Base-by-base conservation (phyloP, 345 rosid species). In the Noccaea caerulescens region DNA sequence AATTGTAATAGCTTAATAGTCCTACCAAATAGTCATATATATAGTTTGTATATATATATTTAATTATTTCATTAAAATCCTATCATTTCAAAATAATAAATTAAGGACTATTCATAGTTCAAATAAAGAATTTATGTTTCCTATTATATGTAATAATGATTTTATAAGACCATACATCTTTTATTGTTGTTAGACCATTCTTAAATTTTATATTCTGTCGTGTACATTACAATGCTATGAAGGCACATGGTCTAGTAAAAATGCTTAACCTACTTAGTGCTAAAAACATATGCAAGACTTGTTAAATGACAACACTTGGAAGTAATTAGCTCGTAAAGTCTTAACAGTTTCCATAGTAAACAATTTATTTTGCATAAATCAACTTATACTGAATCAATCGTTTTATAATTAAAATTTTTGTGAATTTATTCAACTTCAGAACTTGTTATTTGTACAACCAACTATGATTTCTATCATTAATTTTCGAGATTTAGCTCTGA, bases 61-160 rank as follows among this genome's bases (percentile, higher is more conserved):
- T 44, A 63, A 55, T 10, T 10, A 44, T 55, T 3, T 27, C 41
- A 7, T 12, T 20, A 23, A 62, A 33, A 43, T 33, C 1, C 10
- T 49, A 23, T 34, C 44, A 27, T 27, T n/a, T 27, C 8, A 27
- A 36, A 41, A 25, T 6, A 33, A 13, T n/a, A 63, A 1, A 38
- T 47, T 55, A 23, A 30, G 56, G 65, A 38, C 30, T 65, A 43
- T 47, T 30, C 53, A 14, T 64, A 37, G 49, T 27, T 63, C 14
- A 25, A 37, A 44, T 54, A 72, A 54, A 63, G 70, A 72, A 63
- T 63, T 33, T 71, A 36, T 62, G 63, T 53, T 62, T 62, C 45
- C 10, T n/a, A 43, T 42, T 51, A 20, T 42, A 71, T 34, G 62
- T 34, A 46, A 49, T 52, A 60, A 41, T 50, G 69, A 34, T 36